Base-by-base conservation (phyloP, 1,139 yeast genomes). In the Blastobotrys elegans region DNA sequence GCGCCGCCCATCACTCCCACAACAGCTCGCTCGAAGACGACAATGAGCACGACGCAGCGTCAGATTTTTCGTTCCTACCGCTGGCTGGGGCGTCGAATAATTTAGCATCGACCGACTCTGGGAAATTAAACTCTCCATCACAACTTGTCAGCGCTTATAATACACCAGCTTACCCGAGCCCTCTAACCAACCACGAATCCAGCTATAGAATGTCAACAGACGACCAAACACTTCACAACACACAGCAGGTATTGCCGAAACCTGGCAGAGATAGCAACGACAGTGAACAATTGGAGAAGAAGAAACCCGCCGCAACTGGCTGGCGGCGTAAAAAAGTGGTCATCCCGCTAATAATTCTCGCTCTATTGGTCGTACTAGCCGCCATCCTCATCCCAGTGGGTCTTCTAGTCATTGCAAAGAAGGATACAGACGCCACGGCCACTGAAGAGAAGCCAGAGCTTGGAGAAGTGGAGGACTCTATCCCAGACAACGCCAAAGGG, bases 361-460 rank as follows among this genome's bases (percentile, higher is more conserved):
- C 46, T 6, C 26, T 61, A 16, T 14, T 60, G 13, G 49, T 56
- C 6, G 43, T 63, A 16, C 53, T 59, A 17, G 58, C 57, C 1
- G 67, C 64, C 3, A 59, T 64, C 18, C 52, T 64, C 34, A 53
- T 64, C 5, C 68, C 68, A 1, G 57, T 64, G 7, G 68, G 68
- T 2, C 35, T 64, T 20, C 41, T 64, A 5, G 65, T 63, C 5
- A 54, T 64, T 31, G 53, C 50, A 20, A 54, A 56, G 14, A 26
- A 11, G 4, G 35, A 30, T 16, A 37, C 20, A 3, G 8, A 11
- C 14, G 32, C n/a, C 22, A 30, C 13, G 13, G 35, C 16, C 24
- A 14, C 38, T 2, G n/a, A 17, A 10, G 35, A 26, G 2, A 22
- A 14, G 4, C 20, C 17, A 10, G 20, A n/a, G 18, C 21, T 5